A percentile compares a stretch with the other conserved stretches of the same genome.
phyloP scores from a whole-genome alignment of 2,329 filamentous ascomycete species.

The Stagonosporopsis rhizophila region DNA sequence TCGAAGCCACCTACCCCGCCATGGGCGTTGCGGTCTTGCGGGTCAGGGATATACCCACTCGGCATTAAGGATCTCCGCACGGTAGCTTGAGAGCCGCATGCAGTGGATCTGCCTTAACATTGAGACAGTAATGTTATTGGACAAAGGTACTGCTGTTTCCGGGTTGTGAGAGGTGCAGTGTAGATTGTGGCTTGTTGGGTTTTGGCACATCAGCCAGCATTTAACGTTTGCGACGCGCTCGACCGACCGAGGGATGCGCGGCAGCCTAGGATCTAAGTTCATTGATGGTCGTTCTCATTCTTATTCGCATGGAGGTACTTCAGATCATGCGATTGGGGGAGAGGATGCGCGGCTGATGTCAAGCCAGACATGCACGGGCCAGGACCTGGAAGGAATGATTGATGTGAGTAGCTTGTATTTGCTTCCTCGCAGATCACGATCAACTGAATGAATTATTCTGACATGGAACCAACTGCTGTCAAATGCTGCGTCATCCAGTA shows the following conservation, averaged over 20 bases:
- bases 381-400: neutral
- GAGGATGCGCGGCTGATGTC: conserved; percentile 1
- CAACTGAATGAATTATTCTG: neutral
- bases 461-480: neutral
- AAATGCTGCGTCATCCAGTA: neutral
- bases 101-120: conserved; percentile 17
- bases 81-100: conserved; percentile 32
- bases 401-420: conserved; percentile 6
- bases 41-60: conserved; percentile 17
- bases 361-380: conserved; percentile 5
- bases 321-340: conserved; percentile 8
- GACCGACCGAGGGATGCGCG: conserved; percentile 28
- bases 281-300: neutral
- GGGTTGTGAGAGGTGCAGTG: conserved; percentile 14
- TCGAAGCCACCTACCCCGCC: conserved; percentile 26
- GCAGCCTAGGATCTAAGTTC: conserved; percentile 8
- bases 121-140: conserved; percentile 15
- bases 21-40: conserved; percentile 18
- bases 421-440: conserved; percentile 13
- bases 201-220: conserved; percentile 13
- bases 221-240: conserved; percentile 29
- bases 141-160: conserved; percentile 3
- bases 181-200: conserved; percentile 24
- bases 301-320: conserved; percentile 21
- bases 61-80: conserved; percentile 31